Conservation (phyloP, 331 rosid genomes). For the Ulmus americana region DNA sequence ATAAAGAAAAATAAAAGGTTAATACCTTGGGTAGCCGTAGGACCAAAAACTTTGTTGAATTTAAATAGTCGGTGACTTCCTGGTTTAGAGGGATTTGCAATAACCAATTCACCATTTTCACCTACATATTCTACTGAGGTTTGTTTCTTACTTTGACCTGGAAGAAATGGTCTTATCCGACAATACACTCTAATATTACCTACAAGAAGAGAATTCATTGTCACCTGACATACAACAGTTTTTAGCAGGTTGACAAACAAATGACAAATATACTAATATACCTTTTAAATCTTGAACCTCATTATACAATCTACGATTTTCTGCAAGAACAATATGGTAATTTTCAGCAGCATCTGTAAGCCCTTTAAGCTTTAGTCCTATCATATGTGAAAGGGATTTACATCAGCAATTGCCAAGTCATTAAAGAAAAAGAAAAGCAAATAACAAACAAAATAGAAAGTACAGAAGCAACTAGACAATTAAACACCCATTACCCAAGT, state of each 20-base stretch:
- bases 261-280: constrained; percentile 10
- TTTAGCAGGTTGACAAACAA: background rate
- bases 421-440: background rate
- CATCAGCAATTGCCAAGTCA: constrained; percentile 2
- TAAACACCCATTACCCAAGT: constrained; percentile 51
- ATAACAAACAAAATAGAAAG: constrained; percentile 7
- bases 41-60: constrained; percentile 92
- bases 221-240: constrained; percentile 4
- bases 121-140: constrained; percentile 79
- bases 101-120: constrained; percentile 81
- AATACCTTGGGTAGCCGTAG: constrained; percentile 54
- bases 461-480: constrained; percentile 8
- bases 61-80: constrained; percentile 78
- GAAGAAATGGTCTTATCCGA: constrained; percentile 92
- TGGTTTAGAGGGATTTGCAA: constrained; percentile 79
- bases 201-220: constrained; percentile 30
- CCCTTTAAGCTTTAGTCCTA: constrained; percentile 53
- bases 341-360: constrained; percentile 71
- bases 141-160: constrained; percentile 73
- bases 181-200: constrained; percentile 96
- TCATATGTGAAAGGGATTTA: constrained; percentile 2
- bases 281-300: constrained; percentile 99
- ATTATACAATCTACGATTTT: constrained; percentile 80
- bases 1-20: background rate
- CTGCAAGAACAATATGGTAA: constrained; percentile 63